A percentile compares a stretch with the other conserved stretches of the same genome.
Evolutionary conservation across 2,329 filamentous ascomycete species (phyloP).

Genomic region (Aspergillus arachidicola): DNA sequence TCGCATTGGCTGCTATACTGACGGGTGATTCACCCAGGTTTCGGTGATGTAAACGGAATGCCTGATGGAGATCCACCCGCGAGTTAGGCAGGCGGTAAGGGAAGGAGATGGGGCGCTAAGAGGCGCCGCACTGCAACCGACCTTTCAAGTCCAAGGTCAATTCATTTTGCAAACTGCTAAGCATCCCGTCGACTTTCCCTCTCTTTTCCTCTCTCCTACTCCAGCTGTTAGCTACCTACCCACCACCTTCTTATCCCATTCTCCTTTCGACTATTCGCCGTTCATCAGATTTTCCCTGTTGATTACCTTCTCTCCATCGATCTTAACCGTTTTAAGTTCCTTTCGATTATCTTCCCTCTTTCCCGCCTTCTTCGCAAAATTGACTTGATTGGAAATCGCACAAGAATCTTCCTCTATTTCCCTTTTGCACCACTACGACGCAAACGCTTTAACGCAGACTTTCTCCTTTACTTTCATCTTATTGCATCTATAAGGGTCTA

Average conservation of each 20-base stretch:
- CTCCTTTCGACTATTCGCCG: constrained; percentile 12
- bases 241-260: constrained; percentile 8
- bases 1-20: neutral
- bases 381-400: constrained; percentile 27
- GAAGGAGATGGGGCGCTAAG: constrained; percentile 4
- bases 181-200: constrained; percentile 7
- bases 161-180: constrained; percentile 14
- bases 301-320: constrained; percentile 7
- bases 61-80: neutral
- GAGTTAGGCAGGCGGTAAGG: constrained; percentile 20
- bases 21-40: neutral
- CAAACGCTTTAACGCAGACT: constrained; percentile 9
- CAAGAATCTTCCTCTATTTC: constrained; percentile 29
- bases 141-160: constrained; percentile 11
- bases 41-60: constrained; percentile 3
- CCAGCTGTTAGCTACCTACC: constrained; percentile 12
- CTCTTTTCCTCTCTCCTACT: constrained; percentile 11
- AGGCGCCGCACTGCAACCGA: constrained; percentile 15
- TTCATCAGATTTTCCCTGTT: constrained; percentile 6
- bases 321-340: constrained; percentile 17
- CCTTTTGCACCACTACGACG: constrained; percentile 6
- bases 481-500: constrained; percentile 11
- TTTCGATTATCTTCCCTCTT: constrained; percentile 14
- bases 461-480: constrained; percentile 16
- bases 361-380: constrained; percentile 21